A percentile compares a stretch with the other conserved stretches of the same genome.
Evolutionary conservation across 1,284 basidiomycete genomes (phyloP).

Genomic region (Marasmius fiardii): DNA sequence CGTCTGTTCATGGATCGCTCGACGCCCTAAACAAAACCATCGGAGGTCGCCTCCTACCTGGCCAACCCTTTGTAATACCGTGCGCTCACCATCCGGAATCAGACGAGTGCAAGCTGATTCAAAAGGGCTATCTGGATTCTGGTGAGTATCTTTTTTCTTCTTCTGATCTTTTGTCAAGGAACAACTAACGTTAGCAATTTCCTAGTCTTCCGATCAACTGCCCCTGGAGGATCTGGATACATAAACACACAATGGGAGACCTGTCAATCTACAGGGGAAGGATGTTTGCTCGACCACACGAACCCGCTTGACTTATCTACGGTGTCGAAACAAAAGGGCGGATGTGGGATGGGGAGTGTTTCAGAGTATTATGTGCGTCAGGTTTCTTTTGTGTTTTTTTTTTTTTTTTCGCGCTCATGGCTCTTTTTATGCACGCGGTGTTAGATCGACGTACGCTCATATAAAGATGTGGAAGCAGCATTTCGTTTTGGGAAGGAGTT

Average conservation of each 20-base stretch:
- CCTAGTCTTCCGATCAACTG: slow-evolving; percentile 21
- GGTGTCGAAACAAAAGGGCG: slow-evolving; percentile 20
- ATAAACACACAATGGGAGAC: slow-evolving; percentile 38
- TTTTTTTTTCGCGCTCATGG: neutral
- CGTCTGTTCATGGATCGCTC: neutral
- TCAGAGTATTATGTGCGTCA: slow-evolving; percentile 35
- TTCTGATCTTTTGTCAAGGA: neutral
- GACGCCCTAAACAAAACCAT: slow-evolving; percentile 15
- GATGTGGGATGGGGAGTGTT: slow-evolving; percentile 36
- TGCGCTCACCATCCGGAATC: slow-evolving; percentile 23
- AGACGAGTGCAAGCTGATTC: slow-evolving; percentile 19
- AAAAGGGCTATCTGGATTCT: slow-evolving; percentile 24
- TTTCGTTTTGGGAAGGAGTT: slow-evolving; percentile 37
- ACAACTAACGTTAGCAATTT: neutral
- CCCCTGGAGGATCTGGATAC: slow-evolving; percentile 21
- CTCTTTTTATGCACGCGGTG: neutral
- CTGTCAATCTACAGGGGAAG: slow-evolving; percentile 31
- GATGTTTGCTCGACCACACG: slow-evolving; percentile 31
- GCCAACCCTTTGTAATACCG: slow-evolving; percentile 24
- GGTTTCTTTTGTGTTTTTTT: neutral
- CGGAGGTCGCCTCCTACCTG: slow-evolving; percentile 20
- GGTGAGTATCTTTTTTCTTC: slow-evolving; percentile 12
- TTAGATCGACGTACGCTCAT: slow-evolving; percentile 40
- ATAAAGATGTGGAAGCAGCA: slow-evolving; percentile 37
- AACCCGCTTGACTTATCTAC: slow-evolving; percentile 23